Evolutionary conservation across 1,284 basidiomycete species (phyloP), one percentile per base, ranked within the genome.

Genomic region (Amylostereum areolatum): DNA sequence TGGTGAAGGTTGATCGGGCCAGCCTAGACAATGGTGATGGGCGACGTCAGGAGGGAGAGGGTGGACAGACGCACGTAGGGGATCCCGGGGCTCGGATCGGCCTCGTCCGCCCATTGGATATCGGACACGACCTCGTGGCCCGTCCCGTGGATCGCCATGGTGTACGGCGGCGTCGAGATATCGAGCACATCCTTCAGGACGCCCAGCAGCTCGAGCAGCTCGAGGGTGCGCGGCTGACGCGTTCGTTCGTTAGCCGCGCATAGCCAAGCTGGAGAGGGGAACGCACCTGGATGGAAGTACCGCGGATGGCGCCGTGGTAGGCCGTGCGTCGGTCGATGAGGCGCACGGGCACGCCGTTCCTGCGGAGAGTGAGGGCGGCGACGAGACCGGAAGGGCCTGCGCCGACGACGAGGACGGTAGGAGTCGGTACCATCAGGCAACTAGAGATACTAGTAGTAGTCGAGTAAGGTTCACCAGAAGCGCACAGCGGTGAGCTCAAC

Each of bases 301-400:
- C 55, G 4, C 53, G 49, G 7, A 50, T 41, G 30, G 57, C 60
- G 7, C 49, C 50, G 40, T 59, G 57, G 35, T 53, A 56, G 6
- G n/a, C 29, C 8, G 51, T 48, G 34, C 46, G 51, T 4, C 49
- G 52, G 29, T 64, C 62, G 35, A 62, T 56, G 33, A 62, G 45
- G 11, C 60, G 60, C 25, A 61, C 48, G 28, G 41, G 46, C 34
- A 62, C 51, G 24, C 56, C 58, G 46, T 55, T 62, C 50, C 57
- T 52, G 34, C 51, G 48, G 28, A 62, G 52, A 12, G 50, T 46
- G n/a, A 64, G 45, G 3, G 62, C 60, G 18, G 57, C 43, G 31
- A 62, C 52, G 10, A 63, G 55, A 2, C 62, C 60, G 9, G 58
- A 47, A 32, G 62, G 62, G 1, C 61, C 61, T 3, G 58, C 52